Conservation (phyloP, 805 yeast genomes). For the Huiozyma naganishii region DNA sequence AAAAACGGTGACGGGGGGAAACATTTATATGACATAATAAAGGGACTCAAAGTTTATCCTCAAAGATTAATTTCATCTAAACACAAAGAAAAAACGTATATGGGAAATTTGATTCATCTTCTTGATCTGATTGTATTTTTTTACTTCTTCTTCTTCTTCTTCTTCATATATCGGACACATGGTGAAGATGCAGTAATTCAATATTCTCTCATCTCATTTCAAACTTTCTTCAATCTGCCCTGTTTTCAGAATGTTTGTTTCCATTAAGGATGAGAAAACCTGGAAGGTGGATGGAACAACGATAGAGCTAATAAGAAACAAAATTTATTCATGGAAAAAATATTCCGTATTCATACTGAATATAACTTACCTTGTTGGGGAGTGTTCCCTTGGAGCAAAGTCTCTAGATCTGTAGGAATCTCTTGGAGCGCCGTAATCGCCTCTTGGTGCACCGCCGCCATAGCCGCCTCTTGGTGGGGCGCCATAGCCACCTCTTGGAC, state of each 20-base stretch:
- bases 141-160: too few species aligned
- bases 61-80: neutral
- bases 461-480: conserved; percentile 28
- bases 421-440: conserved; percentile 25
- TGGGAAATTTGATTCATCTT: neutral
- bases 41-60: neutral
- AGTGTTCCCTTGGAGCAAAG: conserved; percentile 47
- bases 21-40: neutral
- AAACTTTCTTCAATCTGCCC: neutral
- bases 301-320: too few species aligned
- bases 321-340: too few species aligned
- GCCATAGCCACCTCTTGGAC: conserved; percentile 24
- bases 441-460: conserved; percentile 19
- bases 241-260: neutral
- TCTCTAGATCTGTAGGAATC: conserved; percentile 15
- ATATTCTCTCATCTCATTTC: too few species aligned
- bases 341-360: too few species aligned
- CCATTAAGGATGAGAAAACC: neutral
- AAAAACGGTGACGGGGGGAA: neutral
- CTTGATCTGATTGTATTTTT: neutral
- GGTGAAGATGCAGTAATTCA: too few species aligned
- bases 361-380: conserved; percentile 55
- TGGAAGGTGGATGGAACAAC: neutral
- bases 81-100: neutral
- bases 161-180: too few species aligned